Evolutionary conservation across 202 grass and related monocot species (phyloP).

Genomic region (Sporobolus alterniflorus): DNA sequence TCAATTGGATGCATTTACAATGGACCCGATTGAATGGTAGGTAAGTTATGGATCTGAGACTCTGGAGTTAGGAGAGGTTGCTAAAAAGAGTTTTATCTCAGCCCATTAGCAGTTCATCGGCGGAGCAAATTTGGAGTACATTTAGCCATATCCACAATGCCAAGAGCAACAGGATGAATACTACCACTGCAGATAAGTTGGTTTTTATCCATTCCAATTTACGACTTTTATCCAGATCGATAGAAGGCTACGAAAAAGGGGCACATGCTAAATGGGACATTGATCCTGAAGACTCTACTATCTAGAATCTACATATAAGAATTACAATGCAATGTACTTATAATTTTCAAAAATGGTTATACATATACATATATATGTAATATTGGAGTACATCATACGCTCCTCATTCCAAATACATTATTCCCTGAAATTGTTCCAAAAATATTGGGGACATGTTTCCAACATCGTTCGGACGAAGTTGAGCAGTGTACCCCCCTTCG

Average conservation of each 20-base stretch:
- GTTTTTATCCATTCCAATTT: not conserved
- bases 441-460: too few relatives aligned
- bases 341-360: too few relatives aligned
- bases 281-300: not conserved
- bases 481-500: too few relatives aligned
- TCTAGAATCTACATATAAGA: too few relatives aligned
- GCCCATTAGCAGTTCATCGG: not conserved
- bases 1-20: too few relatives aligned
- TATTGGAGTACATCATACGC: too few relatives aligned
- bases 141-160: not conserved
- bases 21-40: too few relatives aligned
- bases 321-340: too few relatives aligned
- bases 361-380: too few relatives aligned
- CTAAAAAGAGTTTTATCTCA: not conserved
- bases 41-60: not conserved
- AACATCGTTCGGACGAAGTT: too few relatives aligned
- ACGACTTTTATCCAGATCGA: not conserved
- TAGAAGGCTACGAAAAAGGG: not conserved
- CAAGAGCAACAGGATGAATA: not conserved
- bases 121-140: not conserved
- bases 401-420: too few relatives aligned
- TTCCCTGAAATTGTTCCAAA: too few relatives aligned
- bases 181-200: not conserved
- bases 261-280: not conserved
- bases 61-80: not conserved